Conservation (phyloP, 2,329 filamentous ascomycete genomes). For the Graphilbum fragrans region DNA sequence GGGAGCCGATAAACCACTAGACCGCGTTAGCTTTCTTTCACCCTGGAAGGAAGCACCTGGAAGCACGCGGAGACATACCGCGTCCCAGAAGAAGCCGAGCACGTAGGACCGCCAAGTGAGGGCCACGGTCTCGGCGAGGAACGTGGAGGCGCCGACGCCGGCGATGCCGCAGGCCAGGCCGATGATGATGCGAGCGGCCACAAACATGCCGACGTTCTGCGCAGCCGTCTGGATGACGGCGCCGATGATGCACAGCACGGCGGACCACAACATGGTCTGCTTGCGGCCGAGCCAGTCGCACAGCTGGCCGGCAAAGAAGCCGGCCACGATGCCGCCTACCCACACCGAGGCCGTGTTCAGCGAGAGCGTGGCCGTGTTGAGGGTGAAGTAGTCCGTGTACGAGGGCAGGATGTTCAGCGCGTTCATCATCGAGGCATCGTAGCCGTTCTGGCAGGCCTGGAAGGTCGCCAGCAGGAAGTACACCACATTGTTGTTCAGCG, state of each 20-base stretch:
- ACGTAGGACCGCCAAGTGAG: not conserved
- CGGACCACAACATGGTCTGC: slow-evolving; percentile 7
- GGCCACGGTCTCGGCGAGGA: slow-evolving; percentile 35
- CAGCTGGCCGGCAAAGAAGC: slow-evolving; percentile 11
- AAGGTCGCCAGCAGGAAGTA: not conserved
- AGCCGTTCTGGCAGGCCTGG: not conserved
- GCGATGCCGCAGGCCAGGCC: slow-evolving; percentile 48
- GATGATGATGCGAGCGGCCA: slow-evolving; percentile 43
- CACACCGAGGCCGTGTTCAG: slow-evolving; percentile 6
- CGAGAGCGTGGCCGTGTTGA: slow-evolving; percentile 16
- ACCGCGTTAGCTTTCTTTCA: too few species aligned
- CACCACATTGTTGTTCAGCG: not conserved
- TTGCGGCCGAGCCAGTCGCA: slow-evolving; percentile 12
- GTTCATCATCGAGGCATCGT: slow-evolving; percentile 13
- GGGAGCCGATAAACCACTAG: slow-evolving; percentile 44
- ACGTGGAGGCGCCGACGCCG: slow-evolving; percentile 47
- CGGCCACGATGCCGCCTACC: slow-evolving; percentile 11
- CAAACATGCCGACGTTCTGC: slow-evolving; percentile 39
- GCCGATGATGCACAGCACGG: slow-evolving; percentile 8
- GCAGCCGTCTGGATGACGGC: slow-evolving; percentile 9
- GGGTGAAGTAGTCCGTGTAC: slow-evolving; percentile 19
- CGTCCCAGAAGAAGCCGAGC: not conserved
- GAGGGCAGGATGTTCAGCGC: slow-evolving; percentile 20
- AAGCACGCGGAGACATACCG: slow-evolving; percentile 16
- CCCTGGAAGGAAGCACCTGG: slow-evolving; percentile 44